These are phyloP conservation scores for Fomitopsis schrenkii DNA, from an alignment of 1,284 basidiomycete genomes.

Conservation along the genomic window DNA sequence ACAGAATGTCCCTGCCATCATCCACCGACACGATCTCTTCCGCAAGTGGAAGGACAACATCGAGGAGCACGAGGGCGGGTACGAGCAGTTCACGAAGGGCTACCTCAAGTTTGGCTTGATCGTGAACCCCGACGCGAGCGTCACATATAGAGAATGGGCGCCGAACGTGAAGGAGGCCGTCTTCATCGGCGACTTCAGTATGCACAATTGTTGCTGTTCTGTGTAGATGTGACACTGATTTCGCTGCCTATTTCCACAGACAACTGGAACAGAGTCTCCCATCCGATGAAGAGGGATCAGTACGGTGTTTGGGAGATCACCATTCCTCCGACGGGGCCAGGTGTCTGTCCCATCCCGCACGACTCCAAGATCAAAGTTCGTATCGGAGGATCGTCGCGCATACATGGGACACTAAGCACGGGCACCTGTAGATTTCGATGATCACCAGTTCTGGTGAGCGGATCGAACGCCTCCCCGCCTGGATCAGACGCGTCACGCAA, in stretches of 20 bases:
- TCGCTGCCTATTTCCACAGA: slow-evolving; percentile 45
- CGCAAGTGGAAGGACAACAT: slow-evolving; percentile 75
- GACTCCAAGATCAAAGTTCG: slow-evolving; percentile 89
- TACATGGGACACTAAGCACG: not conserved
- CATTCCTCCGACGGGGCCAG: slow-evolving; percentile 66
- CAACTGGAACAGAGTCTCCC: slow-evolving; percentile 80
- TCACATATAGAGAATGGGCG: slow-evolving; percentile 95
- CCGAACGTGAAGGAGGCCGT: slow-evolving; percentile 82
- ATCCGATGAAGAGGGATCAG: slow-evolving; percentile 83
- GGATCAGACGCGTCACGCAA: slow-evolving; percentile 95
- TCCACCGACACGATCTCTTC: slow-evolving; percentile 69
- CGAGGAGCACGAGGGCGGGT: slow-evolving; percentile 78
- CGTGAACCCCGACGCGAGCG: slow-evolving; percentile 61
- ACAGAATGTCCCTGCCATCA: slow-evolving; percentile 69
- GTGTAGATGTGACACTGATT: not conserved
- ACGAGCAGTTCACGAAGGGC: slow-evolving; percentile 85
- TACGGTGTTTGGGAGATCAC: slow-evolving; percentile 93
- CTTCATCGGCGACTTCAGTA: slow-evolving; percentile 96
- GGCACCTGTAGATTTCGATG: slow-evolving; percentile 72
- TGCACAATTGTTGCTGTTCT: slow-evolving; percentile 30
- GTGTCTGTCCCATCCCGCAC: slow-evolving; percentile 85
- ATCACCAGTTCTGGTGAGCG: slow-evolving; percentile 70
- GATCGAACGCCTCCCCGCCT: slow-evolving; percentile 89
- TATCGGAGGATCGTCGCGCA: not conserved
- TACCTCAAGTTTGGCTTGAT: slow-evolving; percentile 87